phyloP scores from a whole-genome alignment of 371 early-diverging fungal species.

The Mortierella sp. region DNA sequence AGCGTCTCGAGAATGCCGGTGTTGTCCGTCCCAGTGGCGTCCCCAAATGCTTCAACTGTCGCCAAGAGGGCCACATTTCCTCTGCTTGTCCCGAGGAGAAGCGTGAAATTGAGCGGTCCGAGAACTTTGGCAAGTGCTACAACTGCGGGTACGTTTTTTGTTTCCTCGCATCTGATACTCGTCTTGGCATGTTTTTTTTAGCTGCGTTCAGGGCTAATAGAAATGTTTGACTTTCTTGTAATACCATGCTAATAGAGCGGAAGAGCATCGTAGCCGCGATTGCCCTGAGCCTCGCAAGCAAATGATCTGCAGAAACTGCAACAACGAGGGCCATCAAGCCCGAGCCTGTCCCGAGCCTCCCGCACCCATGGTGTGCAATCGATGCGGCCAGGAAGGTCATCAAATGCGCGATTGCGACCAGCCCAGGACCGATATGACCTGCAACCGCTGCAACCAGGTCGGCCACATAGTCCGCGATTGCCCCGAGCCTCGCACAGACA shows the following conservation, averaged over 20 bases:
- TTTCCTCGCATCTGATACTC: neutral
- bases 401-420: constrained; percentile 45
- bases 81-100: constrained; percentile 62
- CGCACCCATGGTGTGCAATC: constrained; percentile 26
- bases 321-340: constrained; percentile 41
- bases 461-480: constrained; percentile 73
- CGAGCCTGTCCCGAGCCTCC: constrained; percentile 51
- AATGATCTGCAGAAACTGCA: constrained; percentile 56
- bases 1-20: constrained; percentile 30
- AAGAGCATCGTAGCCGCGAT: constrained; percentile 42
- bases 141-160: constrained; percentile 31
- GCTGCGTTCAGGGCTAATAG: neutral
- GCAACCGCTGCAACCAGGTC: constrained; percentile 76
- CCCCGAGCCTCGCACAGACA: constrained; percentile 42
- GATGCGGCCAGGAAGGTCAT: constrained; percentile 59
- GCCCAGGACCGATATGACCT: constrained; percentile 51
- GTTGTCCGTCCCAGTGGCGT: constrained; percentile 55
- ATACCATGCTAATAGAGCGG: constrained; percentile 1
- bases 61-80: constrained; percentile 70
- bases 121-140: constrained; percentile 62
- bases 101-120: constrained; percentile 31
- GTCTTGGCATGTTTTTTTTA: too few relatives aligned
- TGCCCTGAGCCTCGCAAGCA: constrained; percentile 63
- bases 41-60: constrained; percentile 79
- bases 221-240: neutral